Evolutionary conservation across 129 eudicot genomes (phyloP), one percentile per base, ranked within the genome.

Genomic region (Ambrosia artemisiifolia): DNA sequence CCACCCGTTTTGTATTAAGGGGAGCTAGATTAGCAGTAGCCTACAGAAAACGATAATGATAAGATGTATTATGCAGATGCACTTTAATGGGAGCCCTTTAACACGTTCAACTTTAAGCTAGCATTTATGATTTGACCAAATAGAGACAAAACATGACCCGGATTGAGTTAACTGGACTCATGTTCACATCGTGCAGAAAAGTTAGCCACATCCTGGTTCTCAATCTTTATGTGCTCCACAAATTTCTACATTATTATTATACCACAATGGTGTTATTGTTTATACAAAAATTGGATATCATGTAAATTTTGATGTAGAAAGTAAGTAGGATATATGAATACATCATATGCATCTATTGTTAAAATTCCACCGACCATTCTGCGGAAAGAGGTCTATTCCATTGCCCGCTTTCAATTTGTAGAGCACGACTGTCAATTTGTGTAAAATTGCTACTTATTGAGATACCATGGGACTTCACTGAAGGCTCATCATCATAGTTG

Each of bases 21-120:
- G 96, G 96, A 24, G 87, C 86, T 66, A 94, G 78, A 79, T 90
- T 91, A 69, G 96, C 98, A 35, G 98, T 94, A 35, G 92, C 98
- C 98, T 93, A 65, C 73, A 80, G 28, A 63, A 76, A 76, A 56
- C 10, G 63, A 24, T 20, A 3, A 20, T 56, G 13, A 56, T 33
- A 56, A 56, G 66, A 14, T 9, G 44, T 13, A 32, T 61, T 4
- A 14, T 30, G 65, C 43, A 60, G 14, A 12, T 60, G 13, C 62
- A 55, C 62, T 2, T 50, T 16, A 2, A 5, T 55, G 65, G 65
- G 42, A 8, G 6, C 13, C 44, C 43, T 60, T 32, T 10, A 4
- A 6, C 11, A 11, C 5, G 4, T 60, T 60, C 42, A 19, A 11
- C 14, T 60, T 33, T 5, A 13, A 32, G 43, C 42, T 33, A 60